Conservation (phyloP, 2,329 filamentous ascomycete species). For the Pseudocercospora musae region DNA sequence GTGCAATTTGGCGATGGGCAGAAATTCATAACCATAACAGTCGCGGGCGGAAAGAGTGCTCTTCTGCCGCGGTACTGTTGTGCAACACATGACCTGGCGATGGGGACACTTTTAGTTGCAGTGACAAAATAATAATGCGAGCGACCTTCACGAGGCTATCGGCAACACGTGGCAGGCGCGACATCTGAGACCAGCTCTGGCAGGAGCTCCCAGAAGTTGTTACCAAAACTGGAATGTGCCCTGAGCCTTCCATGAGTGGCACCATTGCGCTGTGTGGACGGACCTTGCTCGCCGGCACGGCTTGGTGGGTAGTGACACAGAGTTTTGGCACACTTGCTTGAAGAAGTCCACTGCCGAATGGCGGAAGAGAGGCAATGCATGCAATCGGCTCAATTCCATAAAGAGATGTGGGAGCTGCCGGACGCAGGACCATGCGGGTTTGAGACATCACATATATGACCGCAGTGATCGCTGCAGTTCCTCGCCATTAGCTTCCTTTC, state of each 20-base stretch:
- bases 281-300: neutral
- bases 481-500: neutral
- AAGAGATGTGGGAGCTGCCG: conserved; percentile 1
- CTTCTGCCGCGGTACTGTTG: neutral
- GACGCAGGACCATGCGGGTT: conserved; percentile 1
- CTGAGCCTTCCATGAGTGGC: neutral
- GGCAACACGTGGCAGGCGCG: neutral
- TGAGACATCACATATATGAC: conserved; percentile 1
- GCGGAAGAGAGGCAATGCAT: conserved; percentile 1
- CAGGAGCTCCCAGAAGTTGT: neutral
- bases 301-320: neutral
- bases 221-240: neutral
- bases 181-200: neutral
- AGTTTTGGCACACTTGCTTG: neutral
- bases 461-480: neutral
- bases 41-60: neutral
- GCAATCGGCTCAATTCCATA: conserved; percentile 7
- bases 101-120: neutral
- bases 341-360: no score
- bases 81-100: neutral
- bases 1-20: no score
- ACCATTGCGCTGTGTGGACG: neutral
- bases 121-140: neutral
- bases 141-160: neutral
- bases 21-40: neutral